Conservation (phyloP, 768 basidiomycete species). For the Phylloporus scabripes region DNA sequence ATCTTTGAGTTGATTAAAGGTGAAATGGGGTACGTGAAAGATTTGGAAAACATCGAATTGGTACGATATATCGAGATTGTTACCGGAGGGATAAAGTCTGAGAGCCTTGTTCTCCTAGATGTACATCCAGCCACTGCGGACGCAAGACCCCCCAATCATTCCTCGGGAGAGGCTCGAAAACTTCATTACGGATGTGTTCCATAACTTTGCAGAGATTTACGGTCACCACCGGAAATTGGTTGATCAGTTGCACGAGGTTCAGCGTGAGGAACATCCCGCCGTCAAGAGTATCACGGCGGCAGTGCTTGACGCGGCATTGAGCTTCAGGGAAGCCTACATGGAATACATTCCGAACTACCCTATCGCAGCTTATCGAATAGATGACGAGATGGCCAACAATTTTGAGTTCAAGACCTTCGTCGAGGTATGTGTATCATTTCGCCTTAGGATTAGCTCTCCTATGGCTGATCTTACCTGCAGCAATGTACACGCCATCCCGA, state of each 20-base stretch:
- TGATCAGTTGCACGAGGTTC: constrained; percentile 77
- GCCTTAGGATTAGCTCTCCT: not conserved
- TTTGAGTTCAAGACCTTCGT: constrained; percentile 75
- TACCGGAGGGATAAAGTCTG: not conserved
- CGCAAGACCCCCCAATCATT: constrained; percentile 73
- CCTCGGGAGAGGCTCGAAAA: constrained; percentile 59
- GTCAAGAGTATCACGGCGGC: constrained; percentile 79
- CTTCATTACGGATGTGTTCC: constrained; percentile 85
- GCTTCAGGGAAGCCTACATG: constrained; percentile 90
- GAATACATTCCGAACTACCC: constrained; percentile 93
- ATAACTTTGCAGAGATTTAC: constrained; percentile 76
- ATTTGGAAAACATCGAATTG: constrained; percentile 78
- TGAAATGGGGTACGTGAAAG: constrained; percentile 92
- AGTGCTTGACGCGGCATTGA: constrained; percentile 82
- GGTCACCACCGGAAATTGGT: constrained; percentile 72
- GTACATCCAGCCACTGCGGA: constrained; percentile 71
- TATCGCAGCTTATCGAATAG: constrained; percentile 81
- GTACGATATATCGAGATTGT: constrained; percentile 37
- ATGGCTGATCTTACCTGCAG: constrained; percentile 20
- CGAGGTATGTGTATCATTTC: constrained; percentile 47
- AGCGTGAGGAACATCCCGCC: constrained; percentile 79
- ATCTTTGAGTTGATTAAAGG: constrained; percentile 95
- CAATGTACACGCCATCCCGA: constrained; percentile 60
- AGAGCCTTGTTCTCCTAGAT: constrained; percentile 44
- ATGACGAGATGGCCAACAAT: constrained; percentile 83